Conservation (phyloP, 75 land plant genomes). For the Cupressus sempervirens region DNA sequence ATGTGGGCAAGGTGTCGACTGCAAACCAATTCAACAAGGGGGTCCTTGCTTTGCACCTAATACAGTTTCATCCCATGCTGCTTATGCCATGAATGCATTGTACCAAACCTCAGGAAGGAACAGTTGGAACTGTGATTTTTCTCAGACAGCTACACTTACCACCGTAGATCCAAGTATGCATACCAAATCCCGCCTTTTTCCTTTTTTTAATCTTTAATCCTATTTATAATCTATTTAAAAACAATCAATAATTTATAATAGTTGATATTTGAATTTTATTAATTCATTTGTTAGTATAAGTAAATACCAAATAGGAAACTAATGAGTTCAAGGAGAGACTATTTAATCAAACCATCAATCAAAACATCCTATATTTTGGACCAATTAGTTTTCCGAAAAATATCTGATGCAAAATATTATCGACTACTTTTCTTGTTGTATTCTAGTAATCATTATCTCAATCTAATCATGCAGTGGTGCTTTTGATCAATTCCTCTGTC, state of each 20-base stretch:
- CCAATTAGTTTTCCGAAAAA: background rate
- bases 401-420: background rate
- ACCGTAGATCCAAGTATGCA: constrained; percentile 60
- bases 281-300: too few species aligned
- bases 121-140: constrained; percentile 76
- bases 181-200: background rate
- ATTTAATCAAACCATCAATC: background rate
- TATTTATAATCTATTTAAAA: background rate
- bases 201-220: too few species aligned
- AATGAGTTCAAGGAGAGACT: background rate
- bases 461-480: background rate
- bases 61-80: constrained; percentile 60
- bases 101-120: constrained; percentile 54
- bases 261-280: too few species aligned
- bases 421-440: background rate
- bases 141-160: constrained; percentile 50
- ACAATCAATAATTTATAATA: too few species aligned
- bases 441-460: background rate
- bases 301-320: background rate
- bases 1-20: constrained; percentile 59
- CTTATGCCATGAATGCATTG: constrained; percentile 69
- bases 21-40: constrained; percentile 52
- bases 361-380: background rate
- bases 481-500: background rate
- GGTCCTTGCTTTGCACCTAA: constrained; percentile 68